Conservation (phyloP, 352 stramenopile genomes). For the Globisporangium nagaii region DNA sequence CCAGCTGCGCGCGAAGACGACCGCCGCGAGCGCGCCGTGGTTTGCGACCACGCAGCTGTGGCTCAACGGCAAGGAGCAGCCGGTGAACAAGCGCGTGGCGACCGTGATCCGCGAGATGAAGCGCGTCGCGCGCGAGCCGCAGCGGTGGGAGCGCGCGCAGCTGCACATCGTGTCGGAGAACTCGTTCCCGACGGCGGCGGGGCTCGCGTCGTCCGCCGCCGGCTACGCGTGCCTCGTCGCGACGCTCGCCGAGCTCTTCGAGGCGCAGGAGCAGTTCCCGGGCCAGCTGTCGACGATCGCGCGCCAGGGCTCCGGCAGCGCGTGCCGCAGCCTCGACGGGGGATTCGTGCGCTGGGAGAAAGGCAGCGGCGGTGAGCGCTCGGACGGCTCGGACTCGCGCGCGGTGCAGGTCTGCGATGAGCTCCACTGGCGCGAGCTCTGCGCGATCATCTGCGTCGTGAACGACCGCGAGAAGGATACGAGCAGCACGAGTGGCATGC, state of each 20-base stretch:
- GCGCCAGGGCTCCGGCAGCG: constrained; percentile 93
- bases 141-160: constrained; percentile 19
- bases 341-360: constrained; percentile 97
- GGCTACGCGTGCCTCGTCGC: constrained; percentile 95
- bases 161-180: constrained; percentile 96
- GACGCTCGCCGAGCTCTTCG: constrained; percentile 87
- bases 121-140: constrained; percentile 23
- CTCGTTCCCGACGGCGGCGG: constrained; percentile 97
- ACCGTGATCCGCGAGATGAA: constrained; percentile 69
- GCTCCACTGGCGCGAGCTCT: constrained; percentile 91
- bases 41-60: constrained; percentile 91
- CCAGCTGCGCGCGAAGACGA: constrained; percentile 95
- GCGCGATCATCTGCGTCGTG: constrained; percentile 95
- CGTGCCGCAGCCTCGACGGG: constrained; percentile 94
- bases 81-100: constrained; percentile 77
- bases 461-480: constrained; percentile 96
- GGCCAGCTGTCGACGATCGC: constrained; percentile 92
- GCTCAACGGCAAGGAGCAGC: constrained; percentile 93
- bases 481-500: constrained; percentile 95
- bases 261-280: constrained; percentile 81
- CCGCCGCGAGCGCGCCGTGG: constrained; percentile 55
- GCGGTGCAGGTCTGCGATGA: constrained; percentile 80
- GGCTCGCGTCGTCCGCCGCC: constrained; percentile 95
- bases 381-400: constrained; percentile 68
- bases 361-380: constrained; percentile 54